phyloP scores from a whole-genome alignment of 1,139 yeast species.

The Meyerozyma athensensis region DNA sequence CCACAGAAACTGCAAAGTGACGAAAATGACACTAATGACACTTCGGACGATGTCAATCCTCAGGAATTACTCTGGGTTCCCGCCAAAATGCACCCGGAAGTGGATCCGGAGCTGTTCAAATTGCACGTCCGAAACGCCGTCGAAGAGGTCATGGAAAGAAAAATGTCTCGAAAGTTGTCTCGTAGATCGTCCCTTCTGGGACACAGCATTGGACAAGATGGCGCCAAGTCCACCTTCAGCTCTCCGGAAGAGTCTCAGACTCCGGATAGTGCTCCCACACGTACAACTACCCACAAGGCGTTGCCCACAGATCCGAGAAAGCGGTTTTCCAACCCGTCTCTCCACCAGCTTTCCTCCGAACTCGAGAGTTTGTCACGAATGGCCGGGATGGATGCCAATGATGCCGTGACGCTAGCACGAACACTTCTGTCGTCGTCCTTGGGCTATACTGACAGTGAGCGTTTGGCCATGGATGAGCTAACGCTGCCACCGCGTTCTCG shows the following conservation, averaged over 20 bases:
- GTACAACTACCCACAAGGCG: neutral
- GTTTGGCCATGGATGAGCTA: slow-evolving; percentile 40
- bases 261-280: neutral
- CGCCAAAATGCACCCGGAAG: slow-evolving; percentile 87
- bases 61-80: slow-evolving; percentile 75
- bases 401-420: slow-evolving; percentile 71
- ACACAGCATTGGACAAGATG: neutral
- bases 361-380: slow-evolving; percentile 59
- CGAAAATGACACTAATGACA: slow-evolving; percentile 1
- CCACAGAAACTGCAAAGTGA: neutral
- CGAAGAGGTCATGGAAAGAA: slow-evolving; percentile 60
- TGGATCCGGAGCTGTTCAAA: slow-evolving; percentile 87
- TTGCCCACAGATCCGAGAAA: slow-evolving; percentile 4
- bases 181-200: slow-evolving; percentile 27
- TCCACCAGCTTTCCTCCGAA: slow-evolving; percentile 63
- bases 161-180: slow-evolving; percentile 26
- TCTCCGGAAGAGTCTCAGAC: neutral
- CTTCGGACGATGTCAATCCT: neutral
- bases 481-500: slow-evolving; percentile 7
- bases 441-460: slow-evolving; percentile 52
- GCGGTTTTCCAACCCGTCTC: slow-evolving; percentile 46
- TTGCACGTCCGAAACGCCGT: slow-evolving; percentile 77
- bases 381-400: slow-evolving; percentile 71
- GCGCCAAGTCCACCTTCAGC: neutral
- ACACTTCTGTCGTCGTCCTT: slow-evolving; percentile 59